phyloP scores from a whole-genome alignment of 306 rosid genomes.

The Vigna mungo region DNA sequence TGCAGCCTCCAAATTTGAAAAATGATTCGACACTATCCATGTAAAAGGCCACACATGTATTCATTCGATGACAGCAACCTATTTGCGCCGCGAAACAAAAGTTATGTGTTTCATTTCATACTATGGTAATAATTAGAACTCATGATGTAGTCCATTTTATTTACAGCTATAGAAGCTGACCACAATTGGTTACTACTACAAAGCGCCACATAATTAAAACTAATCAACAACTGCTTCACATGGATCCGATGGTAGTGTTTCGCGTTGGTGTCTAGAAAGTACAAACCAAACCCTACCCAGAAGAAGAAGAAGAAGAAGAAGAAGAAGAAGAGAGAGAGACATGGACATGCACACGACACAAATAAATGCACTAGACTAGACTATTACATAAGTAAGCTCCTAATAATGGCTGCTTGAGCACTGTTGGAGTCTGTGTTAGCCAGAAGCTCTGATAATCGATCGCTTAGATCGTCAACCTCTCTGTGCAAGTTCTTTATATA shows the following conservation, averaged over 20 bases:
- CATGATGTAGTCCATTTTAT: conserved; percentile 48
- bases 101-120: neutral
- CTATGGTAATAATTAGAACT: conserved; percentile 23
- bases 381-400: conserved; percentile 83
- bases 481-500: conserved; percentile 84
- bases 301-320: conserved; percentile 8
- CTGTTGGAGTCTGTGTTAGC: conserved; percentile 73
- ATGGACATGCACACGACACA: conserved; percentile 51
- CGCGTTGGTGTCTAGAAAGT: conserved; percentile 49
- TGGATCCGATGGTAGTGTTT: conserved; percentile 41
- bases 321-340: conserved; percentile 35
- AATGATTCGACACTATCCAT: neutral
- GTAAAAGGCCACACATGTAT: neutral
- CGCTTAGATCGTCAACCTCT: conserved; percentile 91
- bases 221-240: conserved; percentile 49
- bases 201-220: conserved; percentile 34
- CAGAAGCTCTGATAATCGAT: conserved; percentile 79
- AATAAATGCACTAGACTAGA: conserved; percentile 27
- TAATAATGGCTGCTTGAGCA: conserved; percentile 87
- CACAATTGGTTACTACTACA: conserved; percentile 46
- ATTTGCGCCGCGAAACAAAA: neutral
- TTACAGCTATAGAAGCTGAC: conserved; percentile 46
- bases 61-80: neutral
- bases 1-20: conserved; percentile 49
- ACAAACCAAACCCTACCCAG: conserved; percentile 60